Percentiles rank a stretch among this genome's conserved stretches.
Evolutionary conservation across 2,329 filamentous ascomycete species (phyloP).

Genomic region (Colletotrichum chlorophyti): DNA sequence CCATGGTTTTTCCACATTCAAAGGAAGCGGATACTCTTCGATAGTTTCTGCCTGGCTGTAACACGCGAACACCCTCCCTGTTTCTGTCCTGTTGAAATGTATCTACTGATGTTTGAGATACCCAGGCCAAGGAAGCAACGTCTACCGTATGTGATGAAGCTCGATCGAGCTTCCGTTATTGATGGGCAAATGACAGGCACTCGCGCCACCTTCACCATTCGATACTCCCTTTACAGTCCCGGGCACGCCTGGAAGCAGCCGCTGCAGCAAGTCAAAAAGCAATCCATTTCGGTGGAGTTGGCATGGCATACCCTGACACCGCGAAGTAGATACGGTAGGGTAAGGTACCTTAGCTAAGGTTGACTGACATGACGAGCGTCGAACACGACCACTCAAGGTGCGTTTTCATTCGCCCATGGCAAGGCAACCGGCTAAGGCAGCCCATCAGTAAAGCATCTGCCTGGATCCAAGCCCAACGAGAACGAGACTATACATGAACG

Average conservation of each 20-base stretch:
- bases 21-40: too few relatives aligned
- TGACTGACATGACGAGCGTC: not conserved
- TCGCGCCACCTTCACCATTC: too few relatives aligned
- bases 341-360: too few relatives aligned
- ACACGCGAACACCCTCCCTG: not conserved
- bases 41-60: too few relatives aligned
- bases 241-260: not conserved
- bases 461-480: slow-evolving; percentile 15
- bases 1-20: not conserved
- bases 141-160: too few relatives aligned
- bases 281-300: not conserved
- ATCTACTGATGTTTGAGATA: too few relatives aligned
- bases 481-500: not conserved
- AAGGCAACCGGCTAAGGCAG: slow-evolving; percentile 19
- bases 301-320: not conserved
- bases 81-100: not conserved
- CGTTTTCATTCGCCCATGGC: slow-evolving; percentile 3
- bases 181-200: too few relatives aligned
- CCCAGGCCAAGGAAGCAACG: too few relatives aligned
- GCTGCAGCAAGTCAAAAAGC: not conserved
- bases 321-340: too few relatives aligned
- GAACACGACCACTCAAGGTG: not conserved
- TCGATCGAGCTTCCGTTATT: too few relatives aligned
- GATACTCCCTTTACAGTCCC: not conserved
- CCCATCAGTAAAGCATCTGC: slow-evolving; percentile 16